Evolutionary conservation across 306 rosid species (phyloP).

Genomic region (Vicia villosa): DNA sequence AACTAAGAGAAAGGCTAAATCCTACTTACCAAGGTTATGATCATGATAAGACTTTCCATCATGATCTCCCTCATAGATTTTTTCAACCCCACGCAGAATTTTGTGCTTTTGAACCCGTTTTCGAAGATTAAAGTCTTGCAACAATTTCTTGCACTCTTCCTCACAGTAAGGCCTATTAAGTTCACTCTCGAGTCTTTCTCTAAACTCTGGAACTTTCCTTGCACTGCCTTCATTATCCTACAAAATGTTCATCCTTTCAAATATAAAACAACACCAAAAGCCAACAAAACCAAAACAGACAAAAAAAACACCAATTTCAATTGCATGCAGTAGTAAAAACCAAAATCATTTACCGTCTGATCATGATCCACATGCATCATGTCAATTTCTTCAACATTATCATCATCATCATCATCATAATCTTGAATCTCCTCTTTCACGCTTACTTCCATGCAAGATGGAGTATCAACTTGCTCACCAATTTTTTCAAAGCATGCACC

Average conservation of each 20-base stretch:
- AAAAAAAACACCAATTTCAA: not conserved
- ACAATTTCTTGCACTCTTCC: conserved; percentile 38
- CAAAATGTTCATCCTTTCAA: conserved; percentile 37
- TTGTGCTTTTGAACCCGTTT: conserved; percentile 38
- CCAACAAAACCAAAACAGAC: conserved; percentile 1
- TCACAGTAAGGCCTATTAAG: conserved; percentile 41
- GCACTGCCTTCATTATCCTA: not conserved
- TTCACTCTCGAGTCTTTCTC: conserved; percentile 33
- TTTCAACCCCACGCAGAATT: conserved; percentile 34
- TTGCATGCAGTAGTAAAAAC: not conserved
- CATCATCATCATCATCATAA: conserved; percentile 24
- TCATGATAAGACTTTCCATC: conserved; percentile 36
- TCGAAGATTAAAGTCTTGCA: conserved; percentile 1
- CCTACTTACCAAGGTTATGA: conserved; percentile 39
- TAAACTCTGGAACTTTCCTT: conserved; percentile 8
- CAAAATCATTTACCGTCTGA: too few relatives aligned
- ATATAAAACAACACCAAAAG: conserved; percentile 11
- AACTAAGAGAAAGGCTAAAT: conserved; percentile 7
- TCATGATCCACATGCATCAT: not conserved
- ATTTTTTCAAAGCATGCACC: not conserved
- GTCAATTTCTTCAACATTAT: not conserved
- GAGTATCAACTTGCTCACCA: too few relatives aligned
- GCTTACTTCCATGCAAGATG: not conserved
- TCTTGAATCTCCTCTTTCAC: conserved; percentile 34
- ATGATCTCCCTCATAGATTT: conserved; percentile 21